Evolutionary conservation across 257 asterid genomes (phyloP), one percentile per base, ranked within the genome.

Genomic region (Nicotiana tomentosiformis): DNA sequence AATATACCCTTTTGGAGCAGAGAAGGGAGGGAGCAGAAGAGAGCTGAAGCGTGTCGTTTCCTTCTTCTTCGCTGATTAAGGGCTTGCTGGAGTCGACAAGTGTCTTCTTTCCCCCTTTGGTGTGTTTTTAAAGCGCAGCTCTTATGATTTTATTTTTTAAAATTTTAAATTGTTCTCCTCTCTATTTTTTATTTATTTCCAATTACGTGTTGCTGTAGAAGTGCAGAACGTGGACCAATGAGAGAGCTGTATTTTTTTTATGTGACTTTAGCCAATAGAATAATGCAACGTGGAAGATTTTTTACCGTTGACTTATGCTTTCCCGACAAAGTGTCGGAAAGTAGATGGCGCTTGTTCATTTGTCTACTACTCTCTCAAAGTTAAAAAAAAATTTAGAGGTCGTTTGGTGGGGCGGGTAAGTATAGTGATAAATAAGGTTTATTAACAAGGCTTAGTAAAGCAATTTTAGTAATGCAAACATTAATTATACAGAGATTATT

Each of bases 41-140:
- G 84, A 82, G 89, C 89, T 86, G 80, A 79, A 78, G 90, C 91
- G 98, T 91, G 97, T 90, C 97, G 94, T 82, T 86, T 88, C 92
- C 92, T 94, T 89, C 92, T 89, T 88, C 91, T 88, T 88, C 95
- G 89, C 90, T 89, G 89, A 86, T 82, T 17, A 23, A 87, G 78
- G 80, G 83, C 74, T 80, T 83, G 95, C 89, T 89, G 90, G 94
- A 84, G 84, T 80, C 91, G 97, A 91, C 98, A 94, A 91, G 97
- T 94, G 99, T 90, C 98, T 91, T 49, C 26, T 84, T 84, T 86
- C 85, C 88, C 87, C 83, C 37, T 23, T 23, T 6, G 3, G 23
- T 11, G 29, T n/a, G 26, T 85, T 84, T 66, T 53, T 80, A 66
- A 86, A 84, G 87, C 84, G 88, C 87, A 72, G 82, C 81, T 81